phyloP scores from a whole-genome alignment of 805 yeast species.

The Sugiyamaella floridensis region DNA sequence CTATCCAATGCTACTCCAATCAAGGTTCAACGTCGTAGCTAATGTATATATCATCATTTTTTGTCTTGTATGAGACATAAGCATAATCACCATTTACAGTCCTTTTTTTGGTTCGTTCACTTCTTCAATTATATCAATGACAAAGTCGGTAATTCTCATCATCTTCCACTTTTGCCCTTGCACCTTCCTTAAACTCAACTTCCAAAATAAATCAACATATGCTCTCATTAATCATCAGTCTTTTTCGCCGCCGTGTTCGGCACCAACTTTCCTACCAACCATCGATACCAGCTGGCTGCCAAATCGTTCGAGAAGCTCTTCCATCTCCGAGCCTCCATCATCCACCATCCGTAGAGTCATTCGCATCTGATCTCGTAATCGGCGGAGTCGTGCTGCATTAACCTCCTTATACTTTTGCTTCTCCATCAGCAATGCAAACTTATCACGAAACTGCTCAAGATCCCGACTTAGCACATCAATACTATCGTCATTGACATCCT shows the following conservation, averaged over 20 bases:
- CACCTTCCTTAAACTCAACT: no score
- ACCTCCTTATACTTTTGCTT: neutral
- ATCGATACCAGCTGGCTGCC: conserved; percentile 15
- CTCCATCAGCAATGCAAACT: neutral
- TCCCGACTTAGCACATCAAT: conserved; percentile 8
- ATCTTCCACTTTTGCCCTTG: no score
- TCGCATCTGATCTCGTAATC: conserved; percentile 12
- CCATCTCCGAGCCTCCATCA: conserved; percentile 5
- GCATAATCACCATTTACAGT: no score
- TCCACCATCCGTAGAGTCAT: conserved; percentile 13
- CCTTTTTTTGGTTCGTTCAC: no score
- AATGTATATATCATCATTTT: no score
- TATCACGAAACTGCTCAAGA: conserved; percentile 8
- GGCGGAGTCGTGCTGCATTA: conserved; percentile 9
- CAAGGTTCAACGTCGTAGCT: neutral
- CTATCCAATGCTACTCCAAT: neutral
- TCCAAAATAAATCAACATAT: no score
- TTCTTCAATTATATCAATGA: no score
- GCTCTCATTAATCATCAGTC: conserved; percentile 1
- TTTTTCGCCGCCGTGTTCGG: no score
- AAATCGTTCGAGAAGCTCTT: conserved; percentile 23
- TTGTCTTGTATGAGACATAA: no score
- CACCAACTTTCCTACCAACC: conserved; percentile 6
- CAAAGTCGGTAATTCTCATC: no score
- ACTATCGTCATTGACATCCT: neutral